These are phyloP conservation scores for Hymenoscyphus scutula DNA, from an alignment of 2,329 filamentous ascomycete genomes.

Conservation along the genomic window DNA sequence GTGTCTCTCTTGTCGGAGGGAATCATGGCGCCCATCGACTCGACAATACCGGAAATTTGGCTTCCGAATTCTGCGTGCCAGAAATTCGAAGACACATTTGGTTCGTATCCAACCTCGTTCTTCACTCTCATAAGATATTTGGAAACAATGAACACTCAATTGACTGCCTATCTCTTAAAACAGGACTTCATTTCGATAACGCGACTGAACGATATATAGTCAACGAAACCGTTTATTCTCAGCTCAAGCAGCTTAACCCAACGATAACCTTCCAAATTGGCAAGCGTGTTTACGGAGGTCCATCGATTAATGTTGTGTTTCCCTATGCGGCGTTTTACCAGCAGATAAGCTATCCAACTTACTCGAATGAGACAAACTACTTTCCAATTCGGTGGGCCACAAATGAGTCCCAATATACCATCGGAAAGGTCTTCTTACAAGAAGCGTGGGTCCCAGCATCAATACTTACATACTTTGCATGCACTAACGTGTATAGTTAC, in stretches of 20 bases:
- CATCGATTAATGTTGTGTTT: conserved; percentile 6
- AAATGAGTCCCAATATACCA: conserved; percentile 5
- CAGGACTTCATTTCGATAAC: conserved; percentile 7
- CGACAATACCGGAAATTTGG: conserved; percentile 37
- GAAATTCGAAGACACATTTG: conserved; percentile 37
- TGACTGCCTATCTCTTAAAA: neutral
- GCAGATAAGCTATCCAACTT: conserved; percentile 3
- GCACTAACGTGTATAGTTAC: neutral
- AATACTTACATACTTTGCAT: neutral
- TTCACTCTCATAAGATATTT: neutral
- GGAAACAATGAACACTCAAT: neutral
- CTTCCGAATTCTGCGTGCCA: conserved; percentile 37
- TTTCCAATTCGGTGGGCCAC: conserved; percentile 7
- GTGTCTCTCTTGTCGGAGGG: conserved; percentile 19
- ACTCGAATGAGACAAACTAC: conserved; percentile 5
- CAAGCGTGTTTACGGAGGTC: neutral
- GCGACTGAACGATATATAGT: conserved; percentile 4
- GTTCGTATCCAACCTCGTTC: neutral
- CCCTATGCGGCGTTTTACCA: conserved; percentile 11
- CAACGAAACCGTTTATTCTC: conserved; percentile 4
- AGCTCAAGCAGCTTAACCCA: neutral
- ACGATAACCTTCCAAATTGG: conserved; percentile 11
- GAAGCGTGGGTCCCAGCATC: neutral
- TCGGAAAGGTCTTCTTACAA: conserved; percentile 8
- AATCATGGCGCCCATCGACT: conserved; percentile 36